phyloP scores from a whole-genome alignment of 2,329 filamentous ascomycete genomes.

The Phoma herbarum region DNA sequence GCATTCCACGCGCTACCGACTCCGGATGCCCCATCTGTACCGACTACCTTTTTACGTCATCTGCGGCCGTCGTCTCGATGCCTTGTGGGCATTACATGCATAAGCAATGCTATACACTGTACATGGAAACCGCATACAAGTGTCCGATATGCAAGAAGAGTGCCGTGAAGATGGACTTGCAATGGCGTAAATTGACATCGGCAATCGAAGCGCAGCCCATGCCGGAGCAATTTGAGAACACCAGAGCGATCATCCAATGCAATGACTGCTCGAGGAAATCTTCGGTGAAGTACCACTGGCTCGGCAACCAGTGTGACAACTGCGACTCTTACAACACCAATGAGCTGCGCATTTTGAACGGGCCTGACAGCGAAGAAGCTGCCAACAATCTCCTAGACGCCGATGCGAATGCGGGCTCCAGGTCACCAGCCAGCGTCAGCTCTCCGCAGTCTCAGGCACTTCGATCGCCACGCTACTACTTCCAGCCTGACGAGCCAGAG shows the following conservation, averaged over 20 bases:
- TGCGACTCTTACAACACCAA: slow-evolving; percentile 64
- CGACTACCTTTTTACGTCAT: slow-evolving; percentile 95
- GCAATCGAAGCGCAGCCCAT: slow-evolving; percentile 91
- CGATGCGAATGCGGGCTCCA: slow-evolving; percentile 37
- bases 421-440: slow-evolving; percentile 43
- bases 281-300: slow-evolving; percentile 89
- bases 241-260: slow-evolving; percentile 84
- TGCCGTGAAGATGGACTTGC: slow-evolving; percentile 95
- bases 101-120: slow-evolving; percentile 84
- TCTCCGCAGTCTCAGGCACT: slow-evolving; percentile 45
- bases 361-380: slow-evolving; percentile 47
- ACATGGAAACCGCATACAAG: slow-evolving; percentile 90
- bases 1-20: slow-evolving; percentile 92
- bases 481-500: slow-evolving; percentile 49
- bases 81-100: slow-evolving; percentile 96
- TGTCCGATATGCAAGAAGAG: slow-evolving; percentile 97
- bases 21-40: slow-evolving; percentile 97
- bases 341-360: slow-evolving; percentile 56
- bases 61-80: slow-evolving; percentile 90
- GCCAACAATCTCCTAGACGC: slow-evolving; percentile 46
- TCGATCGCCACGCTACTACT: slow-evolving; percentile 49
- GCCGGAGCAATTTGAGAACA: slow-evolving; percentile 82
- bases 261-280: slow-evolving; percentile 94
- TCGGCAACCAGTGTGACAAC: slow-evolving; percentile 84
- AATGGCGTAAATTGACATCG: slow-evolving; percentile 89